Evolutionary conservation across 1,284 basidiomycete genomes (phyloP).

Genomic region (Vanrija sp.): DNA sequence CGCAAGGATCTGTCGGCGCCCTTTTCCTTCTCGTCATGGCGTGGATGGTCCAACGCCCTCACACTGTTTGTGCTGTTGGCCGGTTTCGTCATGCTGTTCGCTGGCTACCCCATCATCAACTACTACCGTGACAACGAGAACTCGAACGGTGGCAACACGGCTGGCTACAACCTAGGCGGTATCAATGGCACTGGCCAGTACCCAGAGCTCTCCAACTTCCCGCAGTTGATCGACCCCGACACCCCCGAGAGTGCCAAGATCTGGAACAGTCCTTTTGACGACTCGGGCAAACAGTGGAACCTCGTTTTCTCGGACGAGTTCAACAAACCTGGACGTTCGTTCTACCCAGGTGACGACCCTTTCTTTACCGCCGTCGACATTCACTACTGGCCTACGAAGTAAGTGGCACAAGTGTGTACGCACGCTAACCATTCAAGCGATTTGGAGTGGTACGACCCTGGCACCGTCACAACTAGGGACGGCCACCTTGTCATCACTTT

Average conservation of each 20-base stretch:
- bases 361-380: constrained; percentile 52
- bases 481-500: constrained; percentile 82
- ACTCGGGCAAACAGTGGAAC: constrained; percentile 62
- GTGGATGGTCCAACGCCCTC: constrained; percentile 56
- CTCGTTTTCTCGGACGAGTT: constrained; percentile 87
- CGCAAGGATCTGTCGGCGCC: constrained; percentile 44
- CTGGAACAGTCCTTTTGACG: constrained; percentile 56
- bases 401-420: constrained; percentile 6
- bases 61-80: constrained; percentile 49
- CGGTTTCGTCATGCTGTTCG: constrained; percentile 62
- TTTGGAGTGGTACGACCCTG: constrained; percentile 63
- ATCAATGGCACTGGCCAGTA: constrained; percentile 69
- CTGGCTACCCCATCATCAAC: constrained; percentile 69
- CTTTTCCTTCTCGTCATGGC: constrained; percentile 42
- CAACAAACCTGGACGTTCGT: constrained; percentile 59
- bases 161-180: constrained; percentile 67
- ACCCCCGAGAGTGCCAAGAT: constrained; percentile 61
- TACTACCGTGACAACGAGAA: constrained; percentile 52
- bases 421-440: constrained; percentile 24
- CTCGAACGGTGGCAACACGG: constrained; percentile 18
- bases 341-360: constrained; percentile 54
- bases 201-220: constrained; percentile 56
- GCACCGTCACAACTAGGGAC: constrained; percentile 68
- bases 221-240: constrained; percentile 61
- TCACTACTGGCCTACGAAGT: constrained; percentile 55